Evolutionary conservation across 1,139 yeast species (phyloP).

Genomic region (Wickerhamiella infanticola): DNA sequence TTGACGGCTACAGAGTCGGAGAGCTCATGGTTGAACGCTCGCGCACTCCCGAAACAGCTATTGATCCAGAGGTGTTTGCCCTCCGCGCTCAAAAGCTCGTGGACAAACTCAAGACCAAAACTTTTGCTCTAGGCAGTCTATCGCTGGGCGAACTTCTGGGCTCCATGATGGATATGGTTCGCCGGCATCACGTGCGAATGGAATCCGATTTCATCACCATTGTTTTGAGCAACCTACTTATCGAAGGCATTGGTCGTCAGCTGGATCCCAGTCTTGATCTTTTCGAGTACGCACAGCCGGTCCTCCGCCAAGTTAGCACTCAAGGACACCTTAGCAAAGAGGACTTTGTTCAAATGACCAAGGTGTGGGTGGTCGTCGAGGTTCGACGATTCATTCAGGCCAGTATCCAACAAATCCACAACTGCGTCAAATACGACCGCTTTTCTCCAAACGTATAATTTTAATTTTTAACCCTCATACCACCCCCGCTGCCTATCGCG

Average conservation of each 20-base stretch:
- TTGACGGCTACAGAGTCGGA: conserved; percentile 91
- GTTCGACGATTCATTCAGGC: conserved; percentile 75
- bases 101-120: conserved; percentile 62
- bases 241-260: conserved; percentile 93
- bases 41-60: conserved; percentile 82
- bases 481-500: no score
- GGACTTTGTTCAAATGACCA: conserved; percentile 60
- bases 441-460: conserved; percentile 39
- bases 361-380: conserved; percentile 85
- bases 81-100: conserved; percentile 75
- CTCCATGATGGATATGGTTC: conserved; percentile 77
- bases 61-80: conserved; percentile 73
- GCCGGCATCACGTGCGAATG: conserved; percentile 91
- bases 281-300: conserved; percentile 88
- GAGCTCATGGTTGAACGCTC: conserved; percentile 90
- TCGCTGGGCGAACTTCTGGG: conserved; percentile 85
- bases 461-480: no score
- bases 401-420: conserved; percentile 54
- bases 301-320: conserved; percentile 66
- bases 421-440: conserved; percentile 42
- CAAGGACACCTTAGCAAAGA: conserved; percentile 30
- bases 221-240: conserved; percentile 69
- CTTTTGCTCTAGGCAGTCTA: conserved; percentile 84
- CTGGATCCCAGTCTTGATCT: conserved; percentile 84
- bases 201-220: conserved; percentile 94